Conservation (phyloP, 2,329 filamentous ascomycete genomes). For the Colletotrichum sp. region DNA sequence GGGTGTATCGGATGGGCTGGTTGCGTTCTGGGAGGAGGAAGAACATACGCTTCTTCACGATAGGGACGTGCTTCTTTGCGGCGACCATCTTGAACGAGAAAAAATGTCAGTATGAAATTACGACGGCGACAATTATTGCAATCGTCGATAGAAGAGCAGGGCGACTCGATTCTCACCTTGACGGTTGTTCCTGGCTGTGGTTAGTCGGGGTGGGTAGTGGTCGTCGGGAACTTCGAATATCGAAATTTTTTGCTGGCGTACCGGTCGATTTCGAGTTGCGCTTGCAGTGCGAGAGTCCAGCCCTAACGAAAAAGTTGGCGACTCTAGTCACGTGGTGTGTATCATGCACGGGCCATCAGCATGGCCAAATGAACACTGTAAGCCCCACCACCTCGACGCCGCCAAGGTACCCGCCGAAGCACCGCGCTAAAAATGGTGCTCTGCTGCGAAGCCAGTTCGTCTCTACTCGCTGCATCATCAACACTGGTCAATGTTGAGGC, state of each 20-base stretch:
- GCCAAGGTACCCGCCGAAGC: background rate
- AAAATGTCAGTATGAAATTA: conserved; percentile 33
- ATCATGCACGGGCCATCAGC: no score
- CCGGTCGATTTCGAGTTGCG: no score
- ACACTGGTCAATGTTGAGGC: background rate
- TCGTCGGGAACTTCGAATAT: background rate
- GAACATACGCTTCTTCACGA: conserved; percentile 99
- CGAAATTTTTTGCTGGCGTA: background rate
- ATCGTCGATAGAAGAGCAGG: conserved; percentile 14
- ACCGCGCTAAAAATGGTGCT: background rate
- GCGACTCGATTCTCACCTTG: conserved; percentile 38
- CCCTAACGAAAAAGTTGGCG: no score
- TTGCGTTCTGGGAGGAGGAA: conserved; percentile 9
- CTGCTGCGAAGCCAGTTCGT: background rate
- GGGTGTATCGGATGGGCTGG: conserved; percentile 11
- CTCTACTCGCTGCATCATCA: background rate
- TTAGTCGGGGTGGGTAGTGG: conserved; percentile 24
- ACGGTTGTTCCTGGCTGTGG: conserved; percentile 43
- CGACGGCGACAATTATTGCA: background rate
- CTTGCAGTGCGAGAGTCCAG: no score
- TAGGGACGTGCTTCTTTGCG: conserved; percentile 99
- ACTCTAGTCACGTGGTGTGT: no score
- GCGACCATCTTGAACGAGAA: conserved; percentile 79
- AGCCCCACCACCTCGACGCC: no score
- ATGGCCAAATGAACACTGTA: background rate